Base-by-base conservation (phyloP, 257 asterid genomes). In the Mitragyna speciosa region DNA sequence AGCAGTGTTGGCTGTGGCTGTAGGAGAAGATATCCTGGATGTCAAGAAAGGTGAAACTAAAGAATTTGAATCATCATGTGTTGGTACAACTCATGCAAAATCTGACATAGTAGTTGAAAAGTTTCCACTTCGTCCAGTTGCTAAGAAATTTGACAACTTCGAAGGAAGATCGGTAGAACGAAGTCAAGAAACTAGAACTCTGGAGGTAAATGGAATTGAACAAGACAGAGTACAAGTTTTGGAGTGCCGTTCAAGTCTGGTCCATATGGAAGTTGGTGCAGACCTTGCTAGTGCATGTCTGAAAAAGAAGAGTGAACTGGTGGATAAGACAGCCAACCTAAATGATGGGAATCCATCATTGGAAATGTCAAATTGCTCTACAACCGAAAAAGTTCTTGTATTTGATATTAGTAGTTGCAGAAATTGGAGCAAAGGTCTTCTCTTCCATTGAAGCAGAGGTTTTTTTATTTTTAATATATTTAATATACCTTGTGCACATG, bases 81-180 rank as follows among this genome's bases (percentile, higher is more conserved):
- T 45, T 51, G 82, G 64, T 54, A 76, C 36, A 15, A 64, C 74
- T 39, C 72, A 22, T 39, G 43, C 30, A 22, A 74, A 48, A 43
- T 33, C 81, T 24, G 90, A 86, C 76, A 82, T 87, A 70, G 82
- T 82, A 20, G 97, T 93, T 82, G 98, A 94, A 88, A 90, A 83
- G 72, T 94, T 94, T 87, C 97, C 97, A 6, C 58, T 87, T 47
- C 84, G 87, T 79, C 92, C 97, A 22, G 80, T 91, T 69, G 80
- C 88, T 43, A 82, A 54, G 82, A 76, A 79, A 63, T 74, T 83
- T 75, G 67, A 80, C 69, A 80, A 58, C 71, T 70, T 79, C 78
- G 89, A 79, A 77, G 90, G 72, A 78, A 86, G 72, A 77, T 79
- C 84, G 63, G 85, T 76, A 82, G 83, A 85, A 56, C 67, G 79